phyloP scores from a whole-genome alignment of 257 asterid species.

The Nicotiana paniculata region DNA sequence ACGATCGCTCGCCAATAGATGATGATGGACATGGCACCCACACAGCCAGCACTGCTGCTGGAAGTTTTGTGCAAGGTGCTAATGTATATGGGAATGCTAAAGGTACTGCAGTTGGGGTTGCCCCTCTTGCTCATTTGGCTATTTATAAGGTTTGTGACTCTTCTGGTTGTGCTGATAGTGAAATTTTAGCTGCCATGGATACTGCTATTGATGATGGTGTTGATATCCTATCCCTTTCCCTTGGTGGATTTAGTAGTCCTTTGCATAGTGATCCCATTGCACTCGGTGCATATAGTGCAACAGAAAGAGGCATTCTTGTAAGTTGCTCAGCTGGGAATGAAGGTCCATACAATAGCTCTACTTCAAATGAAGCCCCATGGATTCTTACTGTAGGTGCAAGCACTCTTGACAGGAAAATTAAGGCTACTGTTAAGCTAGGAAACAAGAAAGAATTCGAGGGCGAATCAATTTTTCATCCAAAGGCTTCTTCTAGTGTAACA shows the following conservation, averaged over 20 bases:
- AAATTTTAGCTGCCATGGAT: conserved; percentile 41
- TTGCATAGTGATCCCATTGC: conserved; percentile 21
- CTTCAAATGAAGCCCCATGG: conserved; percentile 39
- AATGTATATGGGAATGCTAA: conserved; percentile 38
- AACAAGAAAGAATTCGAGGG: conserved; percentile 22
- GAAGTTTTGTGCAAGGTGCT: conserved; percentile 40
- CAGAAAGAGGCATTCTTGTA: conserved; percentile 36
- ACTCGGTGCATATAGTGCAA: conserved; percentile 33
- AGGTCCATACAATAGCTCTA: conserved; percentile 4
- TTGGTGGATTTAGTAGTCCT: background rate
- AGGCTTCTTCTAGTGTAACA: background rate
- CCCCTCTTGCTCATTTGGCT: conserved; percentile 53
- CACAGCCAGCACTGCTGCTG: conserved; percentile 48
- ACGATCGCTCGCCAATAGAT: conserved; percentile 14
- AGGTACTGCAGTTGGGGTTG: conserved; percentile 44
- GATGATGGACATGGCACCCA: conserved; percentile 46
- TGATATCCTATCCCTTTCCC: conserved; percentile 29
- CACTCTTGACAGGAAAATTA: conserved; percentile 28
- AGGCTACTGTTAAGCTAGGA: conserved; percentile 27
- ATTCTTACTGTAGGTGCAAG: conserved; percentile 48
- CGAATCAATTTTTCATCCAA: conserved; percentile 17
- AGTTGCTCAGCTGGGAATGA: conserved; percentile 29
- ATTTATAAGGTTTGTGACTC: conserved; percentile 28
- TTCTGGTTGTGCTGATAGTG: conserved; percentile 19
- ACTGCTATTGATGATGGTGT: conserved; percentile 37